Percentiles rank a stretch among this genome's conserved stretches.
These are phyloP conservation scores for Eutypella sp. DNA, from an alignment of 2,329 filamentous ascomycete species.

Conservation along the genomic window DNA sequence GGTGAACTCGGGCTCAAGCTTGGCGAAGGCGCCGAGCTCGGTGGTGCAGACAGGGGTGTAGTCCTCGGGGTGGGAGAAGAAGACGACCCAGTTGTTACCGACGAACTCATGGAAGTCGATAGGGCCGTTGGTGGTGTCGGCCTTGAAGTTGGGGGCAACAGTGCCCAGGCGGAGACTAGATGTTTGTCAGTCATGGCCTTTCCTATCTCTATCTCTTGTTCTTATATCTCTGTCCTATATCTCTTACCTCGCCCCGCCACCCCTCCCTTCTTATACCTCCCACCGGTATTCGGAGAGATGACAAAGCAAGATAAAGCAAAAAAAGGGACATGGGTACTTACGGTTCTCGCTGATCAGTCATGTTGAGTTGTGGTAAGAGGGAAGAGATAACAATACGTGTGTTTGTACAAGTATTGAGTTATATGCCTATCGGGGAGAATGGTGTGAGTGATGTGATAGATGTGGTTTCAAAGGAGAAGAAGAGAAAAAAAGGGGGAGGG, in stretches of 20 bases:
- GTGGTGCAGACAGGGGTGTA: constrained; percentile 96
- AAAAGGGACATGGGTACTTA: constrained; percentile 14
- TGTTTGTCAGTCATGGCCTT: not conserved
- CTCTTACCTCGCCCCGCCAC: too few relatives aligned
- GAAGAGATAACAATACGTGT: not conserved
- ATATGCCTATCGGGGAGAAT: constrained; percentile 2
- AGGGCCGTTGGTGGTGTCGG: constrained; percentile 70
- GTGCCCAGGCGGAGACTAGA: constrained; percentile 59
- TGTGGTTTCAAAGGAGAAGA: constrained; percentile 1
- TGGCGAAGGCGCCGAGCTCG: constrained; percentile 88
- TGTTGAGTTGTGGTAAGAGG: constrained; percentile 10
- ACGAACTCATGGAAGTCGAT: constrained; percentile 83
- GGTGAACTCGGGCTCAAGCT: constrained; percentile 81
- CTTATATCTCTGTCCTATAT: too few relatives aligned
- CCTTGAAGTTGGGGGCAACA: constrained; percentile 75
- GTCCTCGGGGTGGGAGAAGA: constrained; percentile 84
- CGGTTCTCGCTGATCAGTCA: constrained; percentile 25
- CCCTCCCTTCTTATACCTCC: not conserved
- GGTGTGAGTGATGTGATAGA: constrained; percentile 7
- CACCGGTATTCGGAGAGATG: too few relatives aligned
- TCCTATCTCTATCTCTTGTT: not conserved
- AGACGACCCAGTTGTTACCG: constrained; percentile 71
- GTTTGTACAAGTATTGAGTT: not conserved
- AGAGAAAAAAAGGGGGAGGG: not conserved
- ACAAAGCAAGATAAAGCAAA: too few relatives aligned